These are phyloP conservation scores for Chalara sp. DNA, from an alignment of 2,329 filamentous ascomycete genomes.

Conservation along the genomic window DNA sequence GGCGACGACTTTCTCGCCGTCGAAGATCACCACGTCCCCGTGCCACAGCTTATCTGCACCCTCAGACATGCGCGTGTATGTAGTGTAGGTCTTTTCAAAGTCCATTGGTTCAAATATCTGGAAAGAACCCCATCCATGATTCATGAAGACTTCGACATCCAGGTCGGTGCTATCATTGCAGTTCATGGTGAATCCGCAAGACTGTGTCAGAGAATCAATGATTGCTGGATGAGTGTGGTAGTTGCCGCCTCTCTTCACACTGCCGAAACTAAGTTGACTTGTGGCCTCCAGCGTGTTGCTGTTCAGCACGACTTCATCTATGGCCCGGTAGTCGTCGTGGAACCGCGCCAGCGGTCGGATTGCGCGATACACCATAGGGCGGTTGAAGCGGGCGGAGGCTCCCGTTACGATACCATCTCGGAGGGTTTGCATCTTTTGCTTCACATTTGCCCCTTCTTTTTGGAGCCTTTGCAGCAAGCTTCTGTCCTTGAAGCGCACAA, in stretches of 20 bases:
- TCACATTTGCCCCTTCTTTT: background rate
- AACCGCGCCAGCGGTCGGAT: constrained; percentile 50
- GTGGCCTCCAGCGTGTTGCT: constrained; percentile 40
- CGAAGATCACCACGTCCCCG: background rate
- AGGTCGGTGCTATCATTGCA: constrained; percentile 48
- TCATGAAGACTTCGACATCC: constrained; percentile 48
- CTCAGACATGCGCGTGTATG: constrained; percentile 44
- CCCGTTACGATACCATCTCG: constrained; percentile 4
- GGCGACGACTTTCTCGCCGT: background rate
- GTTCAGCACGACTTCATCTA: constrained; percentile 47
- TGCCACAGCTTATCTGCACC: constrained; percentile 19
- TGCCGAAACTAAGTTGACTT: constrained; percentile 39
- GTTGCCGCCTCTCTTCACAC: constrained; percentile 35
- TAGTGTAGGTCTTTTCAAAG: constrained; percentile 40
- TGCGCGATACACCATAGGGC: constrained; percentile 49
- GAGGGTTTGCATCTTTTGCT: background rate
- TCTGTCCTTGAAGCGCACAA: constrained; percentile 4
- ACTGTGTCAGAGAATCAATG: constrained; percentile 49
- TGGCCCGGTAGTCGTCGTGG: constrained; percentile 42
- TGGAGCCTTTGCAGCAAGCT: background rate
- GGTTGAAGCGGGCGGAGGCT: constrained; percentile 38
- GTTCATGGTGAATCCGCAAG: constrained; percentile 53
- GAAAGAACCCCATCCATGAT: constrained; percentile 49
- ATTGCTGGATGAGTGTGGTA: constrained; percentile 49
- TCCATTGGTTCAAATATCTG: constrained; percentile 39